Base-by-base conservation (phyloP, 352 stramenopile species). In the Hyaloperonospora arabidopsidis region DNA sequence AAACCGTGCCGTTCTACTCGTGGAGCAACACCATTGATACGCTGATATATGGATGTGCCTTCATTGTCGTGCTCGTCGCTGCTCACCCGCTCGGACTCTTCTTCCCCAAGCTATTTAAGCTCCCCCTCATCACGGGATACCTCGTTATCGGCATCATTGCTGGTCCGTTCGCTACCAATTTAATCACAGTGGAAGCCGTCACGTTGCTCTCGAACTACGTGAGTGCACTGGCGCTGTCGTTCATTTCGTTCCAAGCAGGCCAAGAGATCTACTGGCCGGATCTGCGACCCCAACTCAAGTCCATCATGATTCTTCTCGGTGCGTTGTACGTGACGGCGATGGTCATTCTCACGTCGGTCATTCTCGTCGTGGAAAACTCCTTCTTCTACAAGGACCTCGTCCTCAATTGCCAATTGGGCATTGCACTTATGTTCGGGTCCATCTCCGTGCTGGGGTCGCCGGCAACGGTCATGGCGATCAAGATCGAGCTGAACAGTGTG, bases 181-280 rank as follows among this genome's bases (percentile, higher is more conserved):
- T 68, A 13, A 23, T 68, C 19, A 25, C 55, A 5, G 52, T 57
- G 21, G 55, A 15, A n/a, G 45, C 64, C 2, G 45, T 68, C 7
- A 40, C 60, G 13, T 49, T 68, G 60, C 29, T 68, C 8, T 60
- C 60, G n/a, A 34, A 49, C 11, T 81, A 70, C 41, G 70, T 87
- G 49, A 87, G 72, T 51, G 72, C 72, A 19, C 66, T 86, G 49
- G 74, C 77, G 36, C 65, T 87, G 15, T 84, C 74, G 15, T 87
- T 87, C 62, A 86, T 87, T 63, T 85, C 77, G 53, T 86, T 86
- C 56, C 74, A 87, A 58, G 74, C 77, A 1, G 77, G 77, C 1
- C 77, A 87, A 40, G 77, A 87, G 56, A 82, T 87, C 55, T 87
- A 87, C 38, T 53, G 81, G 17, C 77, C 77, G 12, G 77, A 87